phyloP scores from a whole-genome alignment of 192 early-diverging fungal species.

The Chytriomyces sp. region DNA sequence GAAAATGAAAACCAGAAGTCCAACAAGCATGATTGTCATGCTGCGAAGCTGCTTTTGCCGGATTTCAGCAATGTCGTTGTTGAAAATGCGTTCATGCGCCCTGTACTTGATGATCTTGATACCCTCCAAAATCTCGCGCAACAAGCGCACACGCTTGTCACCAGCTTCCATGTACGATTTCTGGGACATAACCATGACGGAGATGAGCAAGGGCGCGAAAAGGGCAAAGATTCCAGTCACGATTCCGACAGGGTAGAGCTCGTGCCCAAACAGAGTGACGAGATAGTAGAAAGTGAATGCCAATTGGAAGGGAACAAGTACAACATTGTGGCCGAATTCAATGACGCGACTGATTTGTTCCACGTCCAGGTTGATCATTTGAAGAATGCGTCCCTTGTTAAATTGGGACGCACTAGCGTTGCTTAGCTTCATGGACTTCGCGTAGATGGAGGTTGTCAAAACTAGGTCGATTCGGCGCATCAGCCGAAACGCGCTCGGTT shows the following conservation, averaged over 20 bases:
- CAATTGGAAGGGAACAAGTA: slow-evolving; percentile 30
- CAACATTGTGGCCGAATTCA: not conserved
- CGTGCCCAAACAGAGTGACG: slow-evolving; percentile 21
- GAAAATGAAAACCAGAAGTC: not conserved
- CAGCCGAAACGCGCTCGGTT: too few species aligned
- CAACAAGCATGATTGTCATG: not conserved
- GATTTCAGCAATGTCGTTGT: not conserved
- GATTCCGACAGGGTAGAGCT: slow-evolving; percentile 33
- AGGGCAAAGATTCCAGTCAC: slow-evolving; percentile 22
- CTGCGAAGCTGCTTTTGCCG: not conserved
- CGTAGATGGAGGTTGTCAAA: slow-evolving; percentile 37
- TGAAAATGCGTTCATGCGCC: slow-evolving; percentile 27
- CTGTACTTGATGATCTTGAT: slow-evolving; percentile 39
- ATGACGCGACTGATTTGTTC: slow-evolving; percentile 25
- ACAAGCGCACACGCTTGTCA: slow-evolving; percentile 24
- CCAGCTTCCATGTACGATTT: slow-evolving; percentile 15
- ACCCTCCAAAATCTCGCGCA: slow-evolving; percentile 35
- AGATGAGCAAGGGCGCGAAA: slow-evolving; percentile 8
- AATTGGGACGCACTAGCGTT: slow-evolving; percentile 19
- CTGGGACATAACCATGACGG: slow-evolving; percentile 12
- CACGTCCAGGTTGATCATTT: slow-evolving; percentile 42
- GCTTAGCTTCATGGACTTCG: slow-evolving; percentile 35
- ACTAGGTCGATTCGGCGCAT: too few species aligned
- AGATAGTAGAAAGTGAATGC: slow-evolving; percentile 34
- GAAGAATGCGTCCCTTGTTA: slow-evolving; percentile 35